Evolutionary conservation across 2,329 filamentous ascomycete genomes (phyloP), one percentile per base, ranked within the genome.

Genomic region (Verticillium isaacii): DNA sequence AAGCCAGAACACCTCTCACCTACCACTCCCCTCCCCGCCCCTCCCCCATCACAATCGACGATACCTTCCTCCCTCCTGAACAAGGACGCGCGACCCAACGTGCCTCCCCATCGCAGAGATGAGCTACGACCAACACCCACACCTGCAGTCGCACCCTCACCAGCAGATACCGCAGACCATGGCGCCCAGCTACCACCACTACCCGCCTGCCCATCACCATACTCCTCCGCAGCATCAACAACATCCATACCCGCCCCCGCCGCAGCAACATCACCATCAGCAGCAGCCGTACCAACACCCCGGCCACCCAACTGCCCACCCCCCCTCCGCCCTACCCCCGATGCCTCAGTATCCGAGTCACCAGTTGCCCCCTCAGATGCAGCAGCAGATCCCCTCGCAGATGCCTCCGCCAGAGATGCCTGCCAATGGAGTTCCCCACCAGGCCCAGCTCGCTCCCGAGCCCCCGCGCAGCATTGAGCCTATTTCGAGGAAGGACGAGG

Each of bases 51-150:
- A 12, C n/a, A 50, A 12, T n/a, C 34, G 9, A 36, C 34, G 34
- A 36, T 36, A 36, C 34, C 9, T 36, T 14, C 9, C 14, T 11
- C 14, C 34, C 34, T 36, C 34, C 11, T 36, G 9, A 14, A 36
- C 34, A 36, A 14, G n/a, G 23, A 11, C n/a, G 45, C 45, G 45
- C 45, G 45, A 50, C 8, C 45, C 8, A 50, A 50, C 45, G 19
- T 8, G 45, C n/a, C n/a, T 11, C 2, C 45, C 45, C 9, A 25
- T n/a, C 54, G 52, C 55, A 39, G 32, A 23, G 45, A 66, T 66
- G 64, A 66, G 62, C 37, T 66, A 65, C 63, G 64, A 65, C 29
- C 64, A 63, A 25, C 61, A 50, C 12, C 45, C 23, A 25, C 63
- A 12, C 62, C 59, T 45, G 57, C 37, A n/a, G 54, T 19, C 62